Evolutionary conservation across 371 early-diverging fungal species (phyloP).

Genomic region (Phascolomyces articulosus): DNA sequence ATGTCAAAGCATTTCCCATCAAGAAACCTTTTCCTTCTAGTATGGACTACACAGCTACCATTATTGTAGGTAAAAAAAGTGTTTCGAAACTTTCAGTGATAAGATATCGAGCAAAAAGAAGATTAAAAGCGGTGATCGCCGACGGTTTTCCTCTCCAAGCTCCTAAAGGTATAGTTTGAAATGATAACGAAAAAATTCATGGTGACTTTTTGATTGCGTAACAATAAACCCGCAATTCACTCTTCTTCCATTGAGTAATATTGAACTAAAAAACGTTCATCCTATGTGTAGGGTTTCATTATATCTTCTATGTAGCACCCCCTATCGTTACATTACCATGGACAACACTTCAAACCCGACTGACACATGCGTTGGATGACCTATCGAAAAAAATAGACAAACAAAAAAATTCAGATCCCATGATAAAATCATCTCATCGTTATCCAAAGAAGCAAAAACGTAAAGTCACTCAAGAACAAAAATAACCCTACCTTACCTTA

Average conservation of each 20-base stretch:
- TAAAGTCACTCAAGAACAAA: background rate
- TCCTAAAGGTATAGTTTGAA: background rate
- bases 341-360: background rate
- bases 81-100: background rate
- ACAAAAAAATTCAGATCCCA: background rate
- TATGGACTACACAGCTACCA: background rate
- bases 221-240: no score
- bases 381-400: background rate
- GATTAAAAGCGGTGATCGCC: slow-evolving; percentile 6
- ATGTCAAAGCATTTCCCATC: background rate
- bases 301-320: background rate
- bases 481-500: no score
- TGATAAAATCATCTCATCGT: background rate
- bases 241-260: background rate
- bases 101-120: background rate
- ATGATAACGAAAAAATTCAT: background rate
- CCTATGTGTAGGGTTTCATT: background rate
- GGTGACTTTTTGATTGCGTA: no score
- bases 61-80: background rate
- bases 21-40: background rate
- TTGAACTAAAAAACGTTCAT: no score
- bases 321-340: background rate
- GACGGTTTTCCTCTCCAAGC: background rate
- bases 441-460: background rate
- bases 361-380: background rate